These are phyloP conservation scores for Xylona heveae DNA, from an alignment of 495 filamentous ascomycete species.

Conservation along the genomic window DNA sequence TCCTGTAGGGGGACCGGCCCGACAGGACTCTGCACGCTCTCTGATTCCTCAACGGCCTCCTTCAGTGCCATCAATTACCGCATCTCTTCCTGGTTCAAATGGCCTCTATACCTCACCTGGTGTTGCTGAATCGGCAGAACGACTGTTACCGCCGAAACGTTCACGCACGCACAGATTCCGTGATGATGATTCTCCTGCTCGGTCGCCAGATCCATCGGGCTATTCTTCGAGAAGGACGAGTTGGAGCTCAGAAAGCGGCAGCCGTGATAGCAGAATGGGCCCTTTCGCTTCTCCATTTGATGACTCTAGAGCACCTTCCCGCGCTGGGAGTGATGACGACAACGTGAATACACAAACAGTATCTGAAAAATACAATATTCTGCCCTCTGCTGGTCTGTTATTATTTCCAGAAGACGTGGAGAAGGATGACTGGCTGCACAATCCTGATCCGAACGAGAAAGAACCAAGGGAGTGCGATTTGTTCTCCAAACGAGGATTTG, in stretches of 20 bases:
- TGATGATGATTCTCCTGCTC: constrained; percentile 21
- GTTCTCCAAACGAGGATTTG: constrained; percentile 40
- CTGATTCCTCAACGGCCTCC: constrained; percentile 16
- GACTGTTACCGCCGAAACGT: constrained; percentile 33
- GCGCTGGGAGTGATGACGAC: constrained; percentile 41
- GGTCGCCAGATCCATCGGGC: constrained; percentile 19
- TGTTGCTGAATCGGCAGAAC: constrained; percentile 32
- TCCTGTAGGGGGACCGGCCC: constrained; percentile 16
- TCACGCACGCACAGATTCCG: constrained; percentile 19
- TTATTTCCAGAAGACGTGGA: constrained; percentile 59
- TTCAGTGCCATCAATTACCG: constrained; percentile 8
- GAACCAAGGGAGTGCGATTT: constrained; percentile 44
- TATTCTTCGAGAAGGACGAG: constrained; percentile 37
- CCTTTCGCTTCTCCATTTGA: constrained; percentile 31
- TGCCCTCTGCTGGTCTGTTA: constrained; percentile 46
- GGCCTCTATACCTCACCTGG: constrained; percentile 17
- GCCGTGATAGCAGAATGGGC: constrained; percentile 27
- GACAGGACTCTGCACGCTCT: constrained; percentile 18
- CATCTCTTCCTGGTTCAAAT: constrained; percentile 4
- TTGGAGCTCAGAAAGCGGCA: constrained; percentile 34
- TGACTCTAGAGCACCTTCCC: constrained; percentile 38
- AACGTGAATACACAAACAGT: constrained; percentile 54
- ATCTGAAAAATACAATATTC: constrained; percentile 58
- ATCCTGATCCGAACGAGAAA: constrained; percentile 43
- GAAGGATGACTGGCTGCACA: constrained; percentile 59